Evolutionary conservation across 2,329 filamentous ascomycete species (phyloP), one percentile per base, ranked within the genome.

Genomic region (Paramyrothecium sp.): DNA sequence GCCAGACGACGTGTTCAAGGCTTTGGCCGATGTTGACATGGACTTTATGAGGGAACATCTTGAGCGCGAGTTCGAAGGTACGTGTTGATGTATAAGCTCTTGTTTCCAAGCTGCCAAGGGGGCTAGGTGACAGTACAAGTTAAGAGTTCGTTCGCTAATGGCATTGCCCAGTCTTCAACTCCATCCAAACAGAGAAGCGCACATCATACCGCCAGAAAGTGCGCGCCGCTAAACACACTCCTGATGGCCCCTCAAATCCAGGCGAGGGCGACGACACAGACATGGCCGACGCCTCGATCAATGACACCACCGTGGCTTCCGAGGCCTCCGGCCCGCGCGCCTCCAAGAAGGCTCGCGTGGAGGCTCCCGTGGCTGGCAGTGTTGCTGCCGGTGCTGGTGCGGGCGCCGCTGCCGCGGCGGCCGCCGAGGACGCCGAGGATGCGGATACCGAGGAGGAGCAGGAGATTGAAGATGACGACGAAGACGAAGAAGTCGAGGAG

Each of bases 31-130:
- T 41, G 83, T 88, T 51, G 91, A 94, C 70, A 91, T 91, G 52
- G 81, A 80, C n/a, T 92, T 93, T 69, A 78, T 91, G 56, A 83
- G 84, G 16, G 78, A 78, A 56, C 80, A 86, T 34, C 77, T 94
- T 33, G 88, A 94, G 72, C 88, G 86, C 7, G 91, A 94, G 72
- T 88, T 92, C 69, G 83, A 85, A 47, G 92, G 89, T 91, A 71
- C 51, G 86, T 78, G 17, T 26, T 34, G 20, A 38, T 8, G n/a
- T n/a, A n/a, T n/a, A n/a, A n/a, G n/a, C n/a, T n/a, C n/a, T n/a
- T n/a, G n/a, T n/a, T n/a, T n/a, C n/a, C n/a, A n/a, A n/a, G n/a
- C n/a, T n/a, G n/a, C n/a, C n/a, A n/a, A n/a, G n/a, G n/a, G n/a
- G n/a, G n/a, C n/a, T n/a, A n/a, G n/a, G n/a, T n/a, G n/a, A n/a